A percentile compares a stretch with the other conserved stretches of the same genome.
phyloP scores from a whole-genome alignment of 75 land plant genomes.

The Selaginella tamariscina region DNA sequence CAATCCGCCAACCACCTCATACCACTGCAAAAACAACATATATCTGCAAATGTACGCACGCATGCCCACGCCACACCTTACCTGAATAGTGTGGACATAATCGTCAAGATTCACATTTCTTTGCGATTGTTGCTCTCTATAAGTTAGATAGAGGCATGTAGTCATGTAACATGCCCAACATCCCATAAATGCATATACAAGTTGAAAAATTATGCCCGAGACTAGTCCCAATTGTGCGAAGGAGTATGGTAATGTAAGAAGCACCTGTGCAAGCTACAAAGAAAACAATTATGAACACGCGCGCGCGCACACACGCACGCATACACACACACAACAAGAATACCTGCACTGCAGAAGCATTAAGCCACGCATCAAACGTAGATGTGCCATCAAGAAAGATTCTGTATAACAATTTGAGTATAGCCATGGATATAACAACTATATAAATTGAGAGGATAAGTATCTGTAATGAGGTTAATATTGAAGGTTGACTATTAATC shows the following conservation, averaged over 20 bases:
- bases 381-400: neutral
- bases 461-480: too few relatives aligned
- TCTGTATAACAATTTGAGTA: neutral
- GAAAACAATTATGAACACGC: neutral
- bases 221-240: neutral
- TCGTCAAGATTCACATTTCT: neutral
- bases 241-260: constrained; percentile 6
- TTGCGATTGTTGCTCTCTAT: neutral
- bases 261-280: constrained; percentile 1
- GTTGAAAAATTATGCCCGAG: neutral
- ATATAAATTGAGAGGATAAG: too few relatives aligned
- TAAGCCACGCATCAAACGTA: constrained; percentile 6
- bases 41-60: neutral
- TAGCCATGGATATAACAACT: too few relatives aligned
- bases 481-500: too few relatives aligned
- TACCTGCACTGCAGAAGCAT: neutral
- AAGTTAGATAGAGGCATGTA: neutral
- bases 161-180: constrained; percentile 5
- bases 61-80: neutral
- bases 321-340: neutral
- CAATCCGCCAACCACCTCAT: neutral
- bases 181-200: neutral
- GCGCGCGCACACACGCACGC: neutral
- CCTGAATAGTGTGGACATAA: neutral
- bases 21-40: neutral